Evolutionary conservation across 2,329 filamentous ascomycete genomes (phyloP), one percentile per base, ranked within the genome.

Genomic region (Aspergillus uvarum): DNA sequence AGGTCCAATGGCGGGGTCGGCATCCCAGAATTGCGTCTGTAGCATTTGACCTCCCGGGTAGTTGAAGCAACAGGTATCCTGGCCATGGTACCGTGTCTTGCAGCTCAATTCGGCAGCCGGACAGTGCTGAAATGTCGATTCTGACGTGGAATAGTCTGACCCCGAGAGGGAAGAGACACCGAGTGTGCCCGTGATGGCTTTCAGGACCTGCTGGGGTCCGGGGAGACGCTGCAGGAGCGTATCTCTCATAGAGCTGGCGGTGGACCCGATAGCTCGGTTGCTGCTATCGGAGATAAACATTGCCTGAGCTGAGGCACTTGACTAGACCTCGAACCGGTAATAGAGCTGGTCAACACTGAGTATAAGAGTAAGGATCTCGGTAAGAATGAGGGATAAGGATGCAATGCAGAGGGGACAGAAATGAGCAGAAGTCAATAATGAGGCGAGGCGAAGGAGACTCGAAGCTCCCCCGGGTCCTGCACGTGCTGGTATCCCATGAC

Each of bases 21-120:
- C 83, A 69, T 92, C 89, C 89, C 89, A 92, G 76, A 92, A 92
- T 68, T 92, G 89, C 2, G 90, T 92, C 73, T 86, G 85, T 4
- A 92, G 81, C 49, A 92, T 77, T 63, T 90, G 84, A 7, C 90
- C 90, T 4, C 88, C 86, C 0, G 89, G 89, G 22, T 85, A 81
- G 69, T 89, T 89, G 78, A 91, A 89, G 76, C 90, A 92, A 78
- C 90, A 92, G 6, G 87, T 83, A 68, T 92, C 81, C 54, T 81
- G 72, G n/a, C 85, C 82, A 7, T 76, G 75, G 3, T 85, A 85
- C 5, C 82, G 84, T 69, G 87, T 87, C 59, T 87, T 83, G 70
- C 89, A 91, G 67, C 86, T 89, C 55, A 88, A 70, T 62, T 79
- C 75, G 4, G 71, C 65, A 14, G 67, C 66, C 19, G 75, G 65